These are phyloP conservation scores for Solanum dulcamara DNA, from an alignment of 257 asterid genomes.

Conservation along the genomic window DNA sequence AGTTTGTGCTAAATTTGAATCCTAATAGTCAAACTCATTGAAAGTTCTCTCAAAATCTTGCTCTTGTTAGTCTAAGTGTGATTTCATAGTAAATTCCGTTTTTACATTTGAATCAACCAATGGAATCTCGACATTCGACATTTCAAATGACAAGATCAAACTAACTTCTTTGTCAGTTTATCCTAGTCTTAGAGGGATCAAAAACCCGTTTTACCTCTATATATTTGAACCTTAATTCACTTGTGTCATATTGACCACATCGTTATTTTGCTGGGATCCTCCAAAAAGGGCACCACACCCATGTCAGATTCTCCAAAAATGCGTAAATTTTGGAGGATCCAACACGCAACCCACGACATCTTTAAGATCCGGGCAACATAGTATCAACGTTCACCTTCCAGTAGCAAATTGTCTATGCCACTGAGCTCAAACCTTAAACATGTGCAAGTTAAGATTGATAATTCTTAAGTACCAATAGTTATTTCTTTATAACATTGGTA, in stretches of 20 bases:
- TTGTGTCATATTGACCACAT: neutral
- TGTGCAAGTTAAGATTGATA: neutral
- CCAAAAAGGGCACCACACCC: neutral
- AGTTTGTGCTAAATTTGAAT: neutral
- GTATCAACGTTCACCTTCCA: neutral
- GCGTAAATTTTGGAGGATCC: neutral
- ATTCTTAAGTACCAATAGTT: neutral
- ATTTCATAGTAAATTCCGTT: neutral
- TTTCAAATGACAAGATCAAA: neutral
- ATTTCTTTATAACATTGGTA: neutral
- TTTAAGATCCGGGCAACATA: neutral
- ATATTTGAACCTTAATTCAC: neutral
- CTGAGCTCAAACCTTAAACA: neutral
- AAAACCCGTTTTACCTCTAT: neutral
- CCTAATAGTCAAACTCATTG: neutral
- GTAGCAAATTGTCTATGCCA: neutral
- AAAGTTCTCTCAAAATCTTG: neutral
- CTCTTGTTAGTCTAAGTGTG: neutral
- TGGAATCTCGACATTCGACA: neutral
- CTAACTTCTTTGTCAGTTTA: neutral
- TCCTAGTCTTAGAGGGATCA: neutral
- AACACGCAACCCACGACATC: neutral
- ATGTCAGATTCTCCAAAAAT: neutral
- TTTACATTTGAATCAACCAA: neutral
- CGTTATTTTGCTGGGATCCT: neutral